Percentiles rank a stretch among this genome's conserved stretches.
Conservation (phyloP, 352 stramenopile genomes). For the Globisporangium lucens region DNA sequence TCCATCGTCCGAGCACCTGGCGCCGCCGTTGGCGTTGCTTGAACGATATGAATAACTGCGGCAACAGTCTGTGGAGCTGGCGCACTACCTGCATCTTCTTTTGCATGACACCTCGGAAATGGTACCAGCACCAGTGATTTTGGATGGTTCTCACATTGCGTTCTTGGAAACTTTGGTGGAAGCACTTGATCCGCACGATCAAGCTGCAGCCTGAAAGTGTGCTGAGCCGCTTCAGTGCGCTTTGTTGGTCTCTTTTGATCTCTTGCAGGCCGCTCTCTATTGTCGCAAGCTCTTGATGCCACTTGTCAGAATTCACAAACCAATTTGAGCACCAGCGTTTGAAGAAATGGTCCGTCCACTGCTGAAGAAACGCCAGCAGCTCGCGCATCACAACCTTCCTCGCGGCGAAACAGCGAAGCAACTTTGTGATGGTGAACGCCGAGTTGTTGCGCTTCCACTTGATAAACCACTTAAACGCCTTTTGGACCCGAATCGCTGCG, state of each 20-base stretch:
- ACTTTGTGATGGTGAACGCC: constrained; percentile 9
- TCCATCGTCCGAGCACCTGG: constrained; percentile 18
- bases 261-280: background rate
- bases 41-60: constrained; percentile 7
- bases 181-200: background rate
- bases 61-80: constrained; percentile 12
- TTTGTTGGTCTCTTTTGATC: constrained; percentile 5
- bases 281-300: background rate
- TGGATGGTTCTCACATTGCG: constrained; percentile 12
- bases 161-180: constrained; percentile 6
- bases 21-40: constrained; percentile 8
- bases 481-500: constrained; percentile 12
- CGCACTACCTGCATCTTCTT: background rate
- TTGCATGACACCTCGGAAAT: constrained; percentile 7
- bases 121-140: constrained; percentile 16
- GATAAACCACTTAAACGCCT: constrained; percentile 3
- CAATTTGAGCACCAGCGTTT: background rate
- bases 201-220: constrained; percentile 4
- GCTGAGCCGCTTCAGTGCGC: constrained; percentile 4
- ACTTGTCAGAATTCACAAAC: background rate
- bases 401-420: constrained; percentile 23
- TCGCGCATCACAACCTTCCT: constrained; percentile 16
- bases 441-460: constrained; percentile 7
- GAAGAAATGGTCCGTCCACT: constrained; percentile 14
- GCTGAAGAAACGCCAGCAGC: constrained; percentile 13